Base-by-base conservation (phyloP, 352 stramenopile genomes). In the Globisporangium uncinulatum region DNA sequence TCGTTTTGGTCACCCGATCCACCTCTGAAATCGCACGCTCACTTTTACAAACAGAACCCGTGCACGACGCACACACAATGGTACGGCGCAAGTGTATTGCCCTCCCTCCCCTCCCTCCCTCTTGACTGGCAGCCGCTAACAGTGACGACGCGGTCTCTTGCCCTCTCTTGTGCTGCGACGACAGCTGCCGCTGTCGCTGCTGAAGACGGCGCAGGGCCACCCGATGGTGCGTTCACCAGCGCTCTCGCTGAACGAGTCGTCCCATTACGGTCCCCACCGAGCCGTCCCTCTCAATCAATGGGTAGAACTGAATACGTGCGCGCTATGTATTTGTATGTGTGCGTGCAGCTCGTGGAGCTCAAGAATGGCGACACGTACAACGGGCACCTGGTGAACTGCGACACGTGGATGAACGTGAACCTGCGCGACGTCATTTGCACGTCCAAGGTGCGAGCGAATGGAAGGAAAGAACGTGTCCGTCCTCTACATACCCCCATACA, bases 391-490 rank as follows among this genome's bases (percentile, higher is more conserved):
- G 90, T 98, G 29, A 98, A 94, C 66, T 98, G 96, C 55, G 97
- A 99, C 72, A 96, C 92, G 13, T 99, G 93, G 87, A 99, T 99
- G 97, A 99, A 99, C 72, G 93, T 99, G 61, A 99, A 99, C 67
- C 73, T 99, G 34, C 82, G 87, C 15, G 96, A 99, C 67, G 96
- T 99, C n/a, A 99, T 99, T 71, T 98, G 96, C 63, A 99, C 97
- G 19, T 98, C 92, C 36, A 94, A 95, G 70, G 89, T 95, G 65
- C 46, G 48, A 45, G 4, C 15, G 8, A 29, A 29, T 29, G 24
- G 24, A 29, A 29, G 24, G 24, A 29, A 29, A 29, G 24, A 29
- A 29, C 24, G 24, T 29, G 24, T 29, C 24, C 24, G 24, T 29
- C 4, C 24, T 29, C 24, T 29, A 29, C n/a, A 20, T 20, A 20